Evolutionary conservation across 129 eudicot species (phyloP).

Genomic region (Smallanthus sonchifolius): DNA sequence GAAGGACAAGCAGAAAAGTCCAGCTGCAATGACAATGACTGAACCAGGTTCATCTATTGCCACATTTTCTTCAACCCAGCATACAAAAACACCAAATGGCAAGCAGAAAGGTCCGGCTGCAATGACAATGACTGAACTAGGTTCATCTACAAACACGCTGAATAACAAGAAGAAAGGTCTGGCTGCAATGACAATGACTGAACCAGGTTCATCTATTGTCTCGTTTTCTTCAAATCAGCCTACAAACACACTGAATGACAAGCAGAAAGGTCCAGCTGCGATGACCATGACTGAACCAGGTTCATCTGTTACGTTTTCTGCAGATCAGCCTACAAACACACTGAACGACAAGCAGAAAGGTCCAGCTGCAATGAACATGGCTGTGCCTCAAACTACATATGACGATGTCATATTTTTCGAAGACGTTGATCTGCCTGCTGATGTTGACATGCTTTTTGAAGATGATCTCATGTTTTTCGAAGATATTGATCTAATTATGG

Average conservation of each 20-base stretch:
- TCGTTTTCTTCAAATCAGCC: conserved; percentile 8
- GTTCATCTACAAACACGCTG: no score
- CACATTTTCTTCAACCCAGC: conserved; percentile 2
- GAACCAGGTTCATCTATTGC: conserved; percentile 29
- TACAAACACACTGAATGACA: not conserved
- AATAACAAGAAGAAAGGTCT: not conserved
- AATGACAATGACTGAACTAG: not conserved
- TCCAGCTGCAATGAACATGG: not conserved
- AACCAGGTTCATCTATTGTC: conserved; percentile 26
- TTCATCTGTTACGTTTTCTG: not conserved
- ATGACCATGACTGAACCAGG: conserved; percentile 13
- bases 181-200: not conserved
- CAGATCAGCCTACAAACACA: not conserved
- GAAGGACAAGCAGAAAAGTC: not conserved
- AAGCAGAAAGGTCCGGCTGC: not conserved
- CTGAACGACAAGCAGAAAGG: not conserved
- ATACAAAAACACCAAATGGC: not conserved
- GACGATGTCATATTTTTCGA: not conserved
- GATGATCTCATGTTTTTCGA: conserved; percentile 25
- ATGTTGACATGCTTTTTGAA: not conserved
- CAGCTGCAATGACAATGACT: not conserved
- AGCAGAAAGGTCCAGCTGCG: not conserved
- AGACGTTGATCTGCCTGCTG: conserved; percentile 5
- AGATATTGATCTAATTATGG: conserved; percentile 31
- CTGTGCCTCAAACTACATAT: not conserved